Conservation (phyloP, 2,329 filamentous ascomycete genomes). For the Fusarium veterinarium region DNA sequence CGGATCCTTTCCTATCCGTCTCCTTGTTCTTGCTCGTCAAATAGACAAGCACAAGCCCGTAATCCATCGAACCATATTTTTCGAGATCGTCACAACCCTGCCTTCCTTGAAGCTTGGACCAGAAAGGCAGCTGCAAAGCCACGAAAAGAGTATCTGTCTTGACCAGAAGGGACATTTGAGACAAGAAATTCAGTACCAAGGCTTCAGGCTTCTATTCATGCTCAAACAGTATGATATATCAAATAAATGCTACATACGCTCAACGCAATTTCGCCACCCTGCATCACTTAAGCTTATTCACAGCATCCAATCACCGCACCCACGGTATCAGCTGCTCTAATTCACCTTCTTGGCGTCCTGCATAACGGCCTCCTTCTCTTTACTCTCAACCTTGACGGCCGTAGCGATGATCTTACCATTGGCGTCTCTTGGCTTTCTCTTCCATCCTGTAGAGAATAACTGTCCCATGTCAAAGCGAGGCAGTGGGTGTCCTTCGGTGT, state of each 20-base stretch:
- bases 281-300: constrained; percentile 13
- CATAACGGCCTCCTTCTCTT: constrained; percentile 26
- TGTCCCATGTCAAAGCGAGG: constrained; percentile 86
- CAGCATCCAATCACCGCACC: not conserved
- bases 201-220: constrained; percentile 3
- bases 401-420: constrained; percentile 53
- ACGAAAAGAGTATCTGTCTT: constrained; percentile 1
- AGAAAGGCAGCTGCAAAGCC: constrained; percentile 31
- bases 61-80: constrained; percentile 25
- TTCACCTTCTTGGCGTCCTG: constrained; percentile 17
- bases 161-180: not conserved
- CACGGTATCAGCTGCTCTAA: constrained; percentile 11
- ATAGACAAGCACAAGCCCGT: constrained; percentile 16
- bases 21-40: constrained; percentile 6
- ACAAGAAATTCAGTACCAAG: not conserved
- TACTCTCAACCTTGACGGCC: constrained; percentile 12
- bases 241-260: constrained; percentile 15
- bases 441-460: constrained; percentile 84
- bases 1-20: constrained; percentile 19
- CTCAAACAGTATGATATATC: not conserved
- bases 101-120: constrained; percentile 11
- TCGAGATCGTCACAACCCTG: constrained; percentile 6
- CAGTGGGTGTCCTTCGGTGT: constrained; percentile 94
- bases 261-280: constrained; percentile 13
- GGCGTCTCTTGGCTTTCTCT: constrained; percentile 71